Evolutionary conservation across 495 filamentous ascomycete genomes (phyloP), one percentile per base, ranked within the genome.

Genomic region (Glutinoglossum americanum): DNA sequence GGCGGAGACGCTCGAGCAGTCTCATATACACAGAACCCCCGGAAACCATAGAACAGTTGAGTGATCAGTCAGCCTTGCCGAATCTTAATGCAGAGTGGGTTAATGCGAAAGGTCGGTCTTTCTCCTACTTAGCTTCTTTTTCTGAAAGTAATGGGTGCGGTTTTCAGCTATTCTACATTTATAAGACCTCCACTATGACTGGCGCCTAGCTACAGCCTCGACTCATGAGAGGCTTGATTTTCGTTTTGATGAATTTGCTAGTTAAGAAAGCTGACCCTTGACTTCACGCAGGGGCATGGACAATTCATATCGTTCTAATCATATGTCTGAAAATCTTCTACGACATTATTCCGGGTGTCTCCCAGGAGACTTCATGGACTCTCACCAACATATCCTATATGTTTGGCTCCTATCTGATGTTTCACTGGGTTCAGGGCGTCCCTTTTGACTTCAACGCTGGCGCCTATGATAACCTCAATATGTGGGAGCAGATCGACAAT

Each of bases 401-500:
- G 89, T 81, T 89, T 71, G 90, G 87, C 67, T 94, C 92, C 19
- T 98, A 95, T 71, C 78, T 98, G 66, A 98, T 97, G 92, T 98
- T 98, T 70, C 92, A 98, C 73, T 94, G 83, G 74, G 92, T 98
- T 64, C 87, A 89, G 66, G 92, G 92, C 67, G 87, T 97, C 55
- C 92, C 92, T 17, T 98, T 98, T 71, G 92, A 98, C 66, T 98
- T 97, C 77, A 96, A 98, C 68, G 82, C 87, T n/a, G 92, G 92
- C 54, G 92, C 92, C 59, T 98, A 95, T 74, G 92, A 98, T 71
- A 96, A 97, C 67, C 77, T 97, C 62, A 97, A 96, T 72, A 95
- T 98, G 89, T 98, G 92, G 92, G 92, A 98, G 74, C 92, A 98
- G 74, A 98, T 98, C 67, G 92, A 98, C 73, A 92, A 98, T 64